phyloP scores from a whole-genome alignment of 1,284 basidiomycete species.

The Cryptococcus sp. region DNA sequence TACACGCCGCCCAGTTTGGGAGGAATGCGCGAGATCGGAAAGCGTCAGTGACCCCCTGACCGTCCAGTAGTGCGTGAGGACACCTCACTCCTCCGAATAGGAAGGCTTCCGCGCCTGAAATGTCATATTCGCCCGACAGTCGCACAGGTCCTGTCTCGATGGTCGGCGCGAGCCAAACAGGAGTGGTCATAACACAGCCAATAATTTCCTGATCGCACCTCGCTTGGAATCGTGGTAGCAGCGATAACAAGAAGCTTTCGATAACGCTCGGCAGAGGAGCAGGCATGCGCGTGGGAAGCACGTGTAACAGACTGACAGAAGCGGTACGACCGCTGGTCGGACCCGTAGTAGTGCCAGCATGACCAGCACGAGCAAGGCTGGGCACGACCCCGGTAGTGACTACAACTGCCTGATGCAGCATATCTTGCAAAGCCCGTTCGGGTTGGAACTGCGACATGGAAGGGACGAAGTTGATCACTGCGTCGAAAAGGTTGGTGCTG shows the following conservation, averaged over 20 bases:
- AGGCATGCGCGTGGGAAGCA: slow-evolving; percentile 34
- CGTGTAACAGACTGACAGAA: slow-evolving; percentile 33
- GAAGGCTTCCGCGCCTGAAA: slow-evolving; percentile 30
- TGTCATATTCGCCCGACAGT: slow-evolving; percentile 5
- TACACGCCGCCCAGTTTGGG: slow-evolving; percentile 33
- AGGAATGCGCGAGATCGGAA: slow-evolving; percentile 30
- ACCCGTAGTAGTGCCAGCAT: slow-evolving; percentile 5
- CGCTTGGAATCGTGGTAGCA: slow-evolving; percentile 24
- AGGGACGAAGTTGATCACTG: slow-evolving; percentile 44
- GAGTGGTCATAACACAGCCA: slow-evolving; percentile 24
- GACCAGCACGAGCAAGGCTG: slow-evolving; percentile 16
- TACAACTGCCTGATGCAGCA: slow-evolving; percentile 41
- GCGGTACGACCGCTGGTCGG: not conserved
- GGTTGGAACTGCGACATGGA: slow-evolving; percentile 18
- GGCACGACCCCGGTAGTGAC: slow-evolving; percentile 41
- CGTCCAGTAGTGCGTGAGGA: slow-evolving; percentile 7
- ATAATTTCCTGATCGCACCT: slow-evolving; percentile 26
- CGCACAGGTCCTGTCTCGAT: slow-evolving; percentile 10
- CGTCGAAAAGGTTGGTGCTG: slow-evolving; percentile 30
- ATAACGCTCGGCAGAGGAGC: slow-evolving; percentile 35
- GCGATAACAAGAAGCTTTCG: slow-evolving; percentile 40
- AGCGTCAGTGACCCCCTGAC: not conserved
- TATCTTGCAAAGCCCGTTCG: slow-evolving; percentile 31
- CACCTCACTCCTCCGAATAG: slow-evolving; percentile 40
- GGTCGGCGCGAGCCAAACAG: slow-evolving; percentile 22